phyloP scores from a whole-genome alignment of 2,329 filamentous ascomycete genomes.

The Diatrype stigma region DNA sequence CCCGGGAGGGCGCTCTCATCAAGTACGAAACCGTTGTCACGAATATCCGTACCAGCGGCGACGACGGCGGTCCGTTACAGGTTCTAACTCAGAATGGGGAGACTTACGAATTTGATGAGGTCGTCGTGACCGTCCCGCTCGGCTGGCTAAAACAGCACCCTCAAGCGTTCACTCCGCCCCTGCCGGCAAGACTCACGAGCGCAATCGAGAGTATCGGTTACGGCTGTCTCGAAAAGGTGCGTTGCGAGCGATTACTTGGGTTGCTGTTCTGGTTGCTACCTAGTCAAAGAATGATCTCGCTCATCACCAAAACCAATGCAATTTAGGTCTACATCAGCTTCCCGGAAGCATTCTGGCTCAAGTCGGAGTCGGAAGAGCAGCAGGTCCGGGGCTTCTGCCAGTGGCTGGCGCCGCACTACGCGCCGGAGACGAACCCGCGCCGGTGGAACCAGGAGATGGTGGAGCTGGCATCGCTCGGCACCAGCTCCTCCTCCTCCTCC shows the following conservation, averaged over 20 bases:
- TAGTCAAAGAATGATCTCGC: too few relatives aligned
- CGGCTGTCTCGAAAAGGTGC: conserved; percentile 66
- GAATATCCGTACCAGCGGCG: conserved; percentile 34
- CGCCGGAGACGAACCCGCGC: conserved; percentile 53
- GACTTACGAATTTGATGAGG: conserved; percentile 56
- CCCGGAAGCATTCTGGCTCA: conserved; percentile 68
- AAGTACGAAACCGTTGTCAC: conserved; percentile 44
- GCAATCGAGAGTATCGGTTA: conserved; percentile 65
- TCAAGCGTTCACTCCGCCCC: conserved; percentile 53
- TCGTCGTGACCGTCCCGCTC: conserved; percentile 64
- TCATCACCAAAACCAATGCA: too few relatives aligned
- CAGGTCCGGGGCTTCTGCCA: conserved; percentile 65
- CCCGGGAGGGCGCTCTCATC: conserved; percentile 50
- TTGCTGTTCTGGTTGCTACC: too few relatives aligned
- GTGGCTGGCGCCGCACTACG: conserved; percentile 70
- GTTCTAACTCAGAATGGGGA: conserved; percentile 44
- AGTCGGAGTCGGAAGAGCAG: conserved; percentile 33
- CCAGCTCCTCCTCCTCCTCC: too few relatives aligned
- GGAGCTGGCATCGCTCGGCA: conserved; percentile 66
- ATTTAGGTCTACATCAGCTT: conserved; percentile 62
- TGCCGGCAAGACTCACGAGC: conserved; percentile 52
- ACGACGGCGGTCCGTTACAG: conserved; percentile 30
- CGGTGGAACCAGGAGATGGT: conserved; percentile 74
- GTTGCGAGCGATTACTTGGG: conserved; percentile 36
- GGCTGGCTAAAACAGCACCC: conserved; percentile 63